Evolutionary conservation across 257 asterid genomes (phyloP).

Genomic region (Penstemon newberryi): DNA sequence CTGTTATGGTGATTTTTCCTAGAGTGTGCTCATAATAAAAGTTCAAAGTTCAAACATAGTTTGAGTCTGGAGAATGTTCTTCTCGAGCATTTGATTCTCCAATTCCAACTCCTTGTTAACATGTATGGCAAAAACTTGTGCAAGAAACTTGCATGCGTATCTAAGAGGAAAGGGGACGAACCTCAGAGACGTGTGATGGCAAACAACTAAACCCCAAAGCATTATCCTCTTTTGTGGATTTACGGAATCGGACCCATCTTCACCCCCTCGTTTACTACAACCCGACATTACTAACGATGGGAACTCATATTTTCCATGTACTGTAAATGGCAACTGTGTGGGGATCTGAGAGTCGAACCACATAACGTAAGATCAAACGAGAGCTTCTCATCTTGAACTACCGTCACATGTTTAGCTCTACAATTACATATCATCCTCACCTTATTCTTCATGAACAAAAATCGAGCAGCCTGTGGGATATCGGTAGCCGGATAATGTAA

Average conservation of each 20-base stretch:
- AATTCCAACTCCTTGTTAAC: constrained; percentile 85
- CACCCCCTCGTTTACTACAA: constrained; percentile 81
- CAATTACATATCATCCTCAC: constrained; percentile 95
- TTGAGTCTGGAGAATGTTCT: constrained; percentile 78
- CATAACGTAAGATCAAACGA: constrained; percentile 76
- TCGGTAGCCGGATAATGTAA: constrained; percentile 96
- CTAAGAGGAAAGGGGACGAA: constrained; percentile 98
- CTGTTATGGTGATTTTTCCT: too few relatives aligned
- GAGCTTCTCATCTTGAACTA: constrained; percentile 79
- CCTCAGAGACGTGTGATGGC: constrained; percentile 86
- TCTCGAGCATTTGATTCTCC: constrained; percentile 79
- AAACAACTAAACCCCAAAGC: constrained; percentile 96
- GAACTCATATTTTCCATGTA: constrained; percentile 96
- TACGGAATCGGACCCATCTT: constrained; percentile 48
- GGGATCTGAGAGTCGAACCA: constrained; percentile 90
- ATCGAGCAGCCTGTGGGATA: constrained; percentile 96
- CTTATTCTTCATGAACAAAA: constrained; percentile 91
- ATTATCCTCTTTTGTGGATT: constrained; percentile 57
- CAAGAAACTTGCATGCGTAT: constrained; percentile 92
- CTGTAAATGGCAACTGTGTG: constrained; percentile 86
- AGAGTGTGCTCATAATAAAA: too few relatives aligned
- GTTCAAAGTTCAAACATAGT: constrained; percentile 33
- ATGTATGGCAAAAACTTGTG: constrained; percentile 90
- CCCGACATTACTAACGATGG: constrained; percentile 88
- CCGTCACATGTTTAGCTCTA: constrained; percentile 69